Evolutionary conservation across 208 protist genomes (phyloP).

Genomic region (Entamoeba histolytica): DNA sequence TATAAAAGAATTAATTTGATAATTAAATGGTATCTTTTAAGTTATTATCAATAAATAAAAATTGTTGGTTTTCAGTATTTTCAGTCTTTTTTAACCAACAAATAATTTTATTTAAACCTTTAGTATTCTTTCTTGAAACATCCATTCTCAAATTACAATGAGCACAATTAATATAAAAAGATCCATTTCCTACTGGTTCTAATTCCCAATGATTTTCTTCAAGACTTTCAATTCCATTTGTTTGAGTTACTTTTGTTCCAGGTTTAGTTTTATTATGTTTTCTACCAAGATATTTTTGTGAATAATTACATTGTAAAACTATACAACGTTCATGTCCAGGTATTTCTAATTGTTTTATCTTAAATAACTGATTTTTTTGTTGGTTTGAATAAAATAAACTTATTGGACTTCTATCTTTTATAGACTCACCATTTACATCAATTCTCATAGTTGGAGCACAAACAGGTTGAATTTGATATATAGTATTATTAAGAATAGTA

Average conservation of each 20-base stretch:
- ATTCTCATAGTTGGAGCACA: neutral
- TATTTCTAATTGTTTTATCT: neutral
- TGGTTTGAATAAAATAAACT: neutral
- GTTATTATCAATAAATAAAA: neutral
- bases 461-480: neutral
- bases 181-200: neutral
- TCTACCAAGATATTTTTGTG: neutral
- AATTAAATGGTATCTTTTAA: too few species aligned
- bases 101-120: neutral
- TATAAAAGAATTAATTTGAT: too few species aligned
- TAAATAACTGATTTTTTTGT: neutral
- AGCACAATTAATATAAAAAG: neutral
- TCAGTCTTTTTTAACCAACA: neutral
- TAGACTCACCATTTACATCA: neutral
- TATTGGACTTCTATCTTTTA: neutral
- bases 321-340: neutral
- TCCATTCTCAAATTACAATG: neutral
- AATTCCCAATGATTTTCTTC: neutral
- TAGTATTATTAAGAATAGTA: neutral
- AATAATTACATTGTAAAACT: neutral
- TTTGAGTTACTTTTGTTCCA: neutral
- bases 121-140: neutral
- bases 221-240: neutral
- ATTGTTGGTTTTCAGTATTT: neutral
- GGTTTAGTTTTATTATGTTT: neutral